A percentile compares a stretch with the other conserved stretches of the same genome.
These are phyloP conservation scores for Wilcoxina mikolae DNA, from an alignment of 495 filamentous ascomycete genomes.

Conservation along the genomic window DNA sequence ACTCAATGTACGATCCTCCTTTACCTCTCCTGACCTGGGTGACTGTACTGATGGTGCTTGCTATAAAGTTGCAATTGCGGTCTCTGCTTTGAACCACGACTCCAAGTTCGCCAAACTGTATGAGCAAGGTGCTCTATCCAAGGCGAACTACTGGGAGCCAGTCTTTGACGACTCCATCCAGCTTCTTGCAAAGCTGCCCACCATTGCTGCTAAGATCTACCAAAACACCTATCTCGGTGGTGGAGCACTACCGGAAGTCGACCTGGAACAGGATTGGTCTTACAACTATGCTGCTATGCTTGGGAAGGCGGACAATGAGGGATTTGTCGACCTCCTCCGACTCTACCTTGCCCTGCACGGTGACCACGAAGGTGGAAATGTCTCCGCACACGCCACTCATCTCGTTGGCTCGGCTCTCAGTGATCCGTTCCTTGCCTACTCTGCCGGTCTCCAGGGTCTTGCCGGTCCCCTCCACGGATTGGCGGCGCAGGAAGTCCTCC, in stretches of 20 bases:
- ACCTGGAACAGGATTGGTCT: slow-evolving; percentile 81
- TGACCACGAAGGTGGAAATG: slow-evolving; percentile 98
- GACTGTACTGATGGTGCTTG: no score
- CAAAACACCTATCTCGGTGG: slow-evolving; percentile 69
- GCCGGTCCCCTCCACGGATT: slow-evolving; percentile 96
- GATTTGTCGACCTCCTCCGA: slow-evolving; percentile 88
- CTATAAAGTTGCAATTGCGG: slow-evolving; percentile 62
- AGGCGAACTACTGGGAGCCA: slow-evolving; percentile 96
- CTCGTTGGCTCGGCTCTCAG: slow-evolving; percentile 91
- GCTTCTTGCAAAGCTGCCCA: slow-evolving; percentile 88
- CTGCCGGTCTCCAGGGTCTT: slow-evolving; percentile 92
- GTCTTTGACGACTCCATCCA: slow-evolving; percentile 93
- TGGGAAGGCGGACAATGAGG: slow-evolving; percentile 74
- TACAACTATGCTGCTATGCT: slow-evolving; percentile 97
- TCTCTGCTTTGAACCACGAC: slow-evolving; percentile 82
- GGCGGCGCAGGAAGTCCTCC: slow-evolving; percentile 97
- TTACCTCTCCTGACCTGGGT: no score
- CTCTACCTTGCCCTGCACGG: slow-evolving; percentile 93
- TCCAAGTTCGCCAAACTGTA: slow-evolving; percentile 87
- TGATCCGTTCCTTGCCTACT: slow-evolving; percentile 90
- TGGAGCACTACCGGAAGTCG: slow-evolving; percentile 61
- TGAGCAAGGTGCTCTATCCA: slow-evolving; percentile 62
- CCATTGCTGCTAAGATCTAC: slow-evolving; percentile 94
- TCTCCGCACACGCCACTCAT: slow-evolving; percentile 95
- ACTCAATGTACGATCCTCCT: slow-evolving; percentile 54